Base-by-base conservation (phyloP, 805 yeast species). In the Vanderwaltozyma tropicalis region DNA sequence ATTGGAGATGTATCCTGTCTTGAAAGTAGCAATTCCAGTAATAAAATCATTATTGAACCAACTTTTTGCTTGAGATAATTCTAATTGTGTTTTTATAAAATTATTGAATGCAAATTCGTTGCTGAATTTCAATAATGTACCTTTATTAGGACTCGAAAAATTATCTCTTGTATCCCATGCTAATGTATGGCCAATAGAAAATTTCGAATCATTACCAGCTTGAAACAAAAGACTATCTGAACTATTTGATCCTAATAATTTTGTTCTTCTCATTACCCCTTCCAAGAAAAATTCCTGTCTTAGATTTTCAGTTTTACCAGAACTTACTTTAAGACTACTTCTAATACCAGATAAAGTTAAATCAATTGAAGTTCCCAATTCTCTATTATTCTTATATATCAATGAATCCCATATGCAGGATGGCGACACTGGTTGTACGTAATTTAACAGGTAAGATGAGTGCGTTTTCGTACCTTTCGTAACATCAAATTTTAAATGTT, bases 131-230 rank as follows among this genome's bases (percentile, higher is more conserved):
- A 68, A 15, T 21, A 58, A 45, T 14, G 46, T 42, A 1, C 86
- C 86, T n/a, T 47, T 39, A 1, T 66, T 49, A 1, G 82, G 75
- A 14, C 72, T 53, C 12, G 67, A 50, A 7, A 52, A 46, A 34
- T 56, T 49, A 37, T 68, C 62, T 40, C 80, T 62, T 8, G 63
- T 58, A 40, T 75, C 76, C 37, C 45, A 39, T 1, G 49, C 41
- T 5, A 55, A 18, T 9, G 68, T 63, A 38, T 72, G 63, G 29
- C 68, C 60, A 2, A 78, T 34, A 6, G 78, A 62, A 13, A 72
- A 59, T 52, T 86, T 89, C 45, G 73, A 60, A 41, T 74, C 70
- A 39, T 80, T 71, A 3, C 83, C 82, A 2, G 86, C 75, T 27
- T 67, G 69, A 11, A 68, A 63, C 35, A 86, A 73, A 17, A 77